Base-by-base conservation (phyloP, 768 basidiomycete species). In the Phylloporus arenicola region DNA sequence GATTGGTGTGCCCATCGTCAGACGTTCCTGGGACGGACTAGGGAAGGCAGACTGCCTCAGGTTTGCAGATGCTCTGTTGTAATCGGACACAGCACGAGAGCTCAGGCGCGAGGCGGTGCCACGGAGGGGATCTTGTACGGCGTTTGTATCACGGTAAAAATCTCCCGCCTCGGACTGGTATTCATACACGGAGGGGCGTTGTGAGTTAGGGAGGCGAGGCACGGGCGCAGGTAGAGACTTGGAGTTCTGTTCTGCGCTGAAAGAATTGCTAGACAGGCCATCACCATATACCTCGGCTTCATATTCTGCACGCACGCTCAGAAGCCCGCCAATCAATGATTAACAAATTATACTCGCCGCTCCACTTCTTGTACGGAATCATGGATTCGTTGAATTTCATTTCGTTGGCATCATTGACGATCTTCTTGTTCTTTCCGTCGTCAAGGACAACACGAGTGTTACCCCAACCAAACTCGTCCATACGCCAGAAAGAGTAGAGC, bases 381-480 rank as follows among this genome's bases (percentile, higher is more conserved):
- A 85, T 84, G 25, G 78, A 81, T 44, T 88, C 86, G 57, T 83
- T 82, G 71, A 83, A 88, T 53, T 78, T 81, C 65, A 86, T 83
- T 22, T 86, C 86, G 44, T 80, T 81, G 43, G 72, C 77, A 5
- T 56, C 58, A 14, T 16, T 41, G 43, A 84, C 65, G 44, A 84
- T 72, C 64, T 80, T 85, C 75, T 84, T 84, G 61, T 75, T 75
- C 56, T 73, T 75, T 45, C 84, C 83, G 61, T 84, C 83, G 34
- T 83, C 82, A 27, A 84, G 75, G 42, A 84, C 82, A 31, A 83
- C 56, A 65, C 83, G 81, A 24, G 80, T 81, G 61, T 75, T 79
- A 72, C 81, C 77, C 79, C 80, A 84, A 63, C 78, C 76, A 65
- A 84, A 86, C 59, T 85, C 83, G 57, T 84, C 84, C 82, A 84